Percentiles rank a stretch among this genome's conserved stretches.
Conservation (phyloP, 2,329 filamentous ascomycete species). For the Colletotrichum sidae region DNA sequence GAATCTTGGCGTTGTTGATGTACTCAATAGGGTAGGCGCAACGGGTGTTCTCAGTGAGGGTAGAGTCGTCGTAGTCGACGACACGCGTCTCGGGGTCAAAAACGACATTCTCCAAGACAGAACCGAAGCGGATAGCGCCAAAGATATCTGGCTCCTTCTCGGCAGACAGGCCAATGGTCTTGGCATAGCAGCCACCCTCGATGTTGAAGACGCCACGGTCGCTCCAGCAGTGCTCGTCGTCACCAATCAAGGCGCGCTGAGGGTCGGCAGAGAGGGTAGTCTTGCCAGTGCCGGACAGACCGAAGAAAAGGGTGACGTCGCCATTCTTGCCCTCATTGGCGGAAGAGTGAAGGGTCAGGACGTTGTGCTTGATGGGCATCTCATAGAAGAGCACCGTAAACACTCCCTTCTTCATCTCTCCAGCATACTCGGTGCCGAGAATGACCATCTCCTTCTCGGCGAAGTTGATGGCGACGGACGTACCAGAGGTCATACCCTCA, state of each 20-base stretch:
- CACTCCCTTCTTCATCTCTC: slow-evolving; percentile 97
- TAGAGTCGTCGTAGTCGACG: slow-evolving; percentile 95
- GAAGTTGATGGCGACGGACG: slow-evolving; percentile 98
- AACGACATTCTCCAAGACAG: slow-evolving; percentile 98
- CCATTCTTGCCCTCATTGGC: slow-evolving; percentile 96
- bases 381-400: slow-evolving; percentile 99
- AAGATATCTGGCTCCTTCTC: slow-evolving; percentile 99
- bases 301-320: slow-evolving; percentile 99
- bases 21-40: slow-evolving; percentile 99
- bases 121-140: slow-evolving; percentile 94
- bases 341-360: slow-evolving; percentile 97
- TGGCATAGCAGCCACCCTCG: slow-evolving; percentile 99
- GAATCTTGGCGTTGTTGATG: slow-evolving; percentile 98
- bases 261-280: slow-evolving; percentile 97
- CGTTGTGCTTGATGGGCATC: slow-evolving; percentile 99
- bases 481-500: slow-evolving; percentile 97
- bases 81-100: slow-evolving; percentile 90
- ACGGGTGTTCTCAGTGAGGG: slow-evolving; percentile 97
- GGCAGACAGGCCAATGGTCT: slow-evolving; percentile 95
- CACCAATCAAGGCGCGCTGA: slow-evolving; percentile 94
- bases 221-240: slow-evolving; percentile 99
- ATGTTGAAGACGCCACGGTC: slow-evolving; percentile 99
- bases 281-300: slow-evolving; percentile 98
- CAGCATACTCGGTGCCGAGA: slow-evolving; percentile 97
- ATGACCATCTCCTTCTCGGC: slow-evolving; percentile 99